Evolutionary conservation across 371 early-diverging fungal species (phyloP), one percentile per base, ranked within the genome.

Genomic region (Funneliformis caledonium): DNA sequence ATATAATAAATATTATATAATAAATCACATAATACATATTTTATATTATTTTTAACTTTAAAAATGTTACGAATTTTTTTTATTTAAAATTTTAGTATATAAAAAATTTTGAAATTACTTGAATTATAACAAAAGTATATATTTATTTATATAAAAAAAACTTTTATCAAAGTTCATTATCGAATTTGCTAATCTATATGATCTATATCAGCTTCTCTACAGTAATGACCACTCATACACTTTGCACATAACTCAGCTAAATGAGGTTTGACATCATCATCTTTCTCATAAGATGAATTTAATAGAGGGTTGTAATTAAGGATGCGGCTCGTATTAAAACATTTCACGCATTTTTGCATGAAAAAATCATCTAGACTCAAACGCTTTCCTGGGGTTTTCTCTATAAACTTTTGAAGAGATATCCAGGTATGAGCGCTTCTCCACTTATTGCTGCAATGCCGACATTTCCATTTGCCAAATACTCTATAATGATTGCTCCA

Each of bases 391-490:
- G 16, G 26, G 16, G 52, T 37, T 76, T 37, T 9, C 1, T 43
- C 48, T 16, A 76, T 64, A 76, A 76, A 76, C 31, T 76, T 64
- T 76, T 64, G 19, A 62, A 76, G 77, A 7, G 77, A 76, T 45
- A 76, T 64, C 64, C 64, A 76, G 22, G 77, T 76, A 31, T 76
- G 64, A 62, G 77, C 77, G 45, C 77, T 76, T n/a, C 19, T 19
- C 77, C 77, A 76, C 22, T 14, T n/a, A 31, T 64, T 76, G n/a
- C 22, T 12, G 31, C 77, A 76, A 64, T 62, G 42, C 56, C 8
- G 26, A 22, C 77, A 76, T 76, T 76, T 45, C 77, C 77, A 76
- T n/a, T 43, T 22, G 10, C 77, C 77, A 22, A 76, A 76, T 11
- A 76, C 77, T 62, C 77, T 37, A 47, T 76, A 76, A 64, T 60